Base-by-base conservation (phyloP, 768 basidiomycete genomes). In the Kwoniella sp. region DNA sequence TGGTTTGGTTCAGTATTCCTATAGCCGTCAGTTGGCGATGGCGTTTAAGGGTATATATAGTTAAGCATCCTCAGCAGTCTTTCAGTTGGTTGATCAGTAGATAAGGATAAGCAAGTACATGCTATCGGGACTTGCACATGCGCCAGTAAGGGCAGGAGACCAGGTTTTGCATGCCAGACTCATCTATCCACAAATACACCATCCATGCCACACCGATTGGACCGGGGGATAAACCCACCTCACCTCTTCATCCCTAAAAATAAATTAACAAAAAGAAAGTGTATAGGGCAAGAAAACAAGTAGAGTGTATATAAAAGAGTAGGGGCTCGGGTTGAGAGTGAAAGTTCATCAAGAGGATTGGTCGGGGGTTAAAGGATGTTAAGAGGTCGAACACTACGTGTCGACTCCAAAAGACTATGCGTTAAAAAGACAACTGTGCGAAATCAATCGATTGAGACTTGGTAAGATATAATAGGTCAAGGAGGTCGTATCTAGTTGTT, bases 401-500 rank as follows among this genome's bases (percentile, higher is more conserved):
- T 45, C 20, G 41, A 45, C 20, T 17, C 41, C 15, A 45, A 37
- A 45, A 45, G 41, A 45, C 41, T 45, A 45, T 45, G 41, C 41
- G 41, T 45, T 45, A 45, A 45, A 45, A 45, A 45, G 41, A 45
- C 41, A 45, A 45, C 41, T 45, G 41, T 8, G 41, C 20, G 20
- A 45, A 17, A 13, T 5, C 9, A 45, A 20, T 3, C 9, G 20
- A 45, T 17, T 34, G 34, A 45, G 41, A 45, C n/a, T n/a, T n/a
- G n/a, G n/a, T n/a, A n/a, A 45, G 41, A 47, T 29, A 23, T 17
- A 31, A 13, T 41, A 17, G n/a, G 31, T 13, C 17, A 37, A 23
- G 8, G 60, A 29, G 23, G 5, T 22, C 34, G 13, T 25, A 45
- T 29, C 30, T 61, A 61, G 58, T 69, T 60, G 65, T 72, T 71